phyloP scores from a whole-genome alignment of 2,329 filamentous ascomycete genomes.

The Trichoderma breve region DNA sequence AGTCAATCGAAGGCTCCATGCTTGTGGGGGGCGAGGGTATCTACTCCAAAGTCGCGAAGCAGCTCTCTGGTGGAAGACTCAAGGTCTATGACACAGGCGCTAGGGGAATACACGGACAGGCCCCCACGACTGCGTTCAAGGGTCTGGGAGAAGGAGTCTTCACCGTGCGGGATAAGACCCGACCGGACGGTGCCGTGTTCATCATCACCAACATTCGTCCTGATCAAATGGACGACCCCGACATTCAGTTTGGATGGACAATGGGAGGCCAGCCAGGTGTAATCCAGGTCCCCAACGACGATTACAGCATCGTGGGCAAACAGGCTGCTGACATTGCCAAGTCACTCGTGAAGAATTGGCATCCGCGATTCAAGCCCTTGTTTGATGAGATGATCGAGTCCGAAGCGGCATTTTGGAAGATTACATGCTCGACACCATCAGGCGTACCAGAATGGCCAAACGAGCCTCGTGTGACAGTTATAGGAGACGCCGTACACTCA shows the following conservation, averaged over 20 bases:
- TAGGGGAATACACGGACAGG: slow-evolving; percentile 63
- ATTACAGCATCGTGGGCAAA: slow-evolving; percentile 57
- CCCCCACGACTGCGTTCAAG: slow-evolving; percentile 60
- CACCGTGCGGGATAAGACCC: slow-evolving; percentile 48
- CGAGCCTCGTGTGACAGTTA: slow-evolving; percentile 55
- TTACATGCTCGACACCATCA: slow-evolving; percentile 59
- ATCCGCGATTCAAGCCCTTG: slow-evolving; percentile 53
- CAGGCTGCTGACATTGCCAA: slow-evolving; percentile 58
- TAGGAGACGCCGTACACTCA: slow-evolving; percentile 57
- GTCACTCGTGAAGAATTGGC: slow-evolving; percentile 52
- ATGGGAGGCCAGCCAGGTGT: slow-evolving; percentile 57
- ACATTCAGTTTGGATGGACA: slow-evolving; percentile 62
- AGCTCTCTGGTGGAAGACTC: slow-evolving; percentile 55
- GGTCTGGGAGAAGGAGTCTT: slow-evolving; percentile 63
- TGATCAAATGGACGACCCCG: slow-evolving; percentile 56
- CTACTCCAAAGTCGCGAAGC: slow-evolving; percentile 57
- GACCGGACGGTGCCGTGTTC: slow-evolving; percentile 47
- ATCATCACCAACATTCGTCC: slow-evolving; percentile 64
- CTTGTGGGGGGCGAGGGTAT: slow-evolving; percentile 63
- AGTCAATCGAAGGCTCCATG: slow-evolving; percentile 57
- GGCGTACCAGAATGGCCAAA: slow-evolving; percentile 61
- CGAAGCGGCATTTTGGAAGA: slow-evolving; percentile 65
- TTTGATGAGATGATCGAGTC: slow-evolving; percentile 56
- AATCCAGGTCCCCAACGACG: slow-evolving; percentile 56
- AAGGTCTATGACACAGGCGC: slow-evolving; percentile 64